Evolutionary conservation across 306 rosid genomes (phyloP), one percentile per base, ranked within the genome.

Genomic region (Canavalia gladiata): DNA sequence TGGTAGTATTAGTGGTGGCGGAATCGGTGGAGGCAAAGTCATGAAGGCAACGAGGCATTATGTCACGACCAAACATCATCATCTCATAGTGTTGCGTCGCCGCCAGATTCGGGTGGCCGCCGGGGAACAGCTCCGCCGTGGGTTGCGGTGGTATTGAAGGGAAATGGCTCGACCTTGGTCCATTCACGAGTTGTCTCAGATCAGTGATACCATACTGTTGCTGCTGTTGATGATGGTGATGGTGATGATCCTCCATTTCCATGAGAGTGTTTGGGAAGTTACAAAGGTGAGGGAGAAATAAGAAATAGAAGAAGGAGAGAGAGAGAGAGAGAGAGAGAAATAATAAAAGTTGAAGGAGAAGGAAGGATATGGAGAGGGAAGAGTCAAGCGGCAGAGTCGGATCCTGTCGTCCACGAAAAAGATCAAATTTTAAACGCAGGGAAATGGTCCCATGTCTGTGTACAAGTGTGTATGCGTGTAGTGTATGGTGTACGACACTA

Each of bases 341-440:
- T 18, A 18, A 18, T 18, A 59, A 59, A 54, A 64, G 84, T 8
- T 2, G 59, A 55, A 46, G 7, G 33, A 9, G 2, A 7, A 63
- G 52, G 2, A 7, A 63, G 52, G 49, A n/a, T 46, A 47, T 69
- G 55, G 54, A 63, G 82, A 56, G 75, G 74, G 82, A 55, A 11
- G 80, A 28, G 79, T 77, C 54, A 81, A 90, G 95, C 95, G 97
- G 97, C 91, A 91, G 94, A 89, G 46, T 87, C 97, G 98, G 97
- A 93, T 91, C 97, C 91, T 93, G 98, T 93, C 98, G 95, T 90
- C 87, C 93, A 91, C 93, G 92, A 94, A 84, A 90, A 81, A 77
- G 84, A 74, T 84, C 75, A 82, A 89, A 72, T 60, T 78, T 89
- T 69, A 86, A 78, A 89, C 82, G 72, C 87, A 91, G 91, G 68